phyloP scores from a whole-genome alignment of 2,329 filamentous ascomycete species.

The Paraphaeosphaeria minitans region DNA sequence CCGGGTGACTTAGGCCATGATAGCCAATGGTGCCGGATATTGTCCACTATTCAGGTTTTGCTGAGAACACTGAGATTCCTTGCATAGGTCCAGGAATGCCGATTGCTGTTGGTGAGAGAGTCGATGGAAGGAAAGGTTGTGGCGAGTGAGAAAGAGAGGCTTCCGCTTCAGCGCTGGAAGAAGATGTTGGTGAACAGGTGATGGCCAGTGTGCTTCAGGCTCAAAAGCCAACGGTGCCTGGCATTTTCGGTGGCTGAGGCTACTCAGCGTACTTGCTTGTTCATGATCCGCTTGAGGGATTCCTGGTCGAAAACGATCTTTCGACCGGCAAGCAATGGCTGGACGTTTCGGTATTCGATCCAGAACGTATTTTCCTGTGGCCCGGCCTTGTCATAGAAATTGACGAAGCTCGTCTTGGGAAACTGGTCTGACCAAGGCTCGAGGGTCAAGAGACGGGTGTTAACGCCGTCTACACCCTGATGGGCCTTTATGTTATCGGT shows the following conservation, averaged over 20 bases:
- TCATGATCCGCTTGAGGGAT: conserved; percentile 17
- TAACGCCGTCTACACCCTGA: neutral
- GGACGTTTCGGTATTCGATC: conserved; percentile 27
- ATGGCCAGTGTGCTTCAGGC: neutral
- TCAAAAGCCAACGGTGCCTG: neutral
- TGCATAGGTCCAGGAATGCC: neutral
- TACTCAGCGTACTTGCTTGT: conserved; percentile 5
- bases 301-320: conserved; percentile 15
- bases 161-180: neutral
- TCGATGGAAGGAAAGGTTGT: neutral
- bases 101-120: neutral
- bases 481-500: conserved; percentile 7
- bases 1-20: neutral
- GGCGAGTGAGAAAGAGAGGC: neutral
- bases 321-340: conserved; percentile 3
- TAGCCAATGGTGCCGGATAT: neutral
- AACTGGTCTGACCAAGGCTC: conserved; percentile 20
- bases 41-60: neutral
- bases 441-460: conserved; percentile 13
- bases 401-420: conserved; percentile 25
- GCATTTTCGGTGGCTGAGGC: neutral
- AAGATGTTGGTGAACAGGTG: neutral
- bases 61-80: neutral
- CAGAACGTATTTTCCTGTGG: conserved; percentile 1
- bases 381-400: conserved; percentile 12